A percentile compares a stretch with the other conserved stretches of the same genome.
These are phyloP conservation scores for Penicillium sp. DNA, from an alignment of 2,329 filamentous ascomycete genomes.

Conservation along the genomic window DNA sequence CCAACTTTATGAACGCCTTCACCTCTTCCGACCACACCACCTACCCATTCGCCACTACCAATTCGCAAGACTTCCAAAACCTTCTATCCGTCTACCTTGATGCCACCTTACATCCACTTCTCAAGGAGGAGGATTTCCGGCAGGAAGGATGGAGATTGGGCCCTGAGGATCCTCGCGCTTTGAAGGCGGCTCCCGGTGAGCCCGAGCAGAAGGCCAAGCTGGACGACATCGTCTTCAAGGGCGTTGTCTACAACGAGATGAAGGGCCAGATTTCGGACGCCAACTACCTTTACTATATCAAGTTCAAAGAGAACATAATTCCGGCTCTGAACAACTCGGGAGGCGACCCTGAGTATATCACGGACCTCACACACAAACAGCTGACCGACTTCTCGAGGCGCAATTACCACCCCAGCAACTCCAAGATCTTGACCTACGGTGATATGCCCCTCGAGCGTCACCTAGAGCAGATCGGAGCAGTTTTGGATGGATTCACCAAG, in stretches of 20 bases:
- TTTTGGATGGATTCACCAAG: constrained; percentile 70
- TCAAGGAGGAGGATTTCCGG: constrained; percentile 88
- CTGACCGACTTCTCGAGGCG: constrained; percentile 82
- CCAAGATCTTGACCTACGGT: constrained; percentile 93
- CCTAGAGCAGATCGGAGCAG: constrained; percentile 71
- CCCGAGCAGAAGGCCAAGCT: constrained; percentile 62
- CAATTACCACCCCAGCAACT: constrained; percentile 97
- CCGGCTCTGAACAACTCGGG: constrained; percentile 95
- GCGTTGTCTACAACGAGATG: constrained; percentile 99
- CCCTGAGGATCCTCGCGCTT: constrained; percentile 75
- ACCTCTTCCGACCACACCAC: constrained; percentile 95
- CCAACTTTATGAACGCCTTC: constrained; percentile 99
- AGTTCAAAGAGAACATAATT: constrained; percentile 91
- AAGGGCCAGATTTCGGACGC: constrained; percentile 99
- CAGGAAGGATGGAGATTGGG: constrained; percentile 97
- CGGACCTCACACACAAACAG: constrained; percentile 88
- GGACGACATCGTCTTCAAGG: constrained; percentile 74
- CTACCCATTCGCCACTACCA: constrained; percentile 97
- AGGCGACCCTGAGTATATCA: constrained; percentile 93
- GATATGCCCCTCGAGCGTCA: constrained; percentile 85
- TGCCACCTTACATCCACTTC: constrained; percentile 82
- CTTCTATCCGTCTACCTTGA: constrained; percentile 96
- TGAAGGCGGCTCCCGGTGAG: constrained; percentile 46
- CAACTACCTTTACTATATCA: constrained; percentile 92
- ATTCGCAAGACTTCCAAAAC: constrained; percentile 91